Evolutionary conservation across 176 grass and related monocot species (phyloP), one percentile per base, ranked within the genome.

Genomic region (Aegilops sharonensis): DNA sequence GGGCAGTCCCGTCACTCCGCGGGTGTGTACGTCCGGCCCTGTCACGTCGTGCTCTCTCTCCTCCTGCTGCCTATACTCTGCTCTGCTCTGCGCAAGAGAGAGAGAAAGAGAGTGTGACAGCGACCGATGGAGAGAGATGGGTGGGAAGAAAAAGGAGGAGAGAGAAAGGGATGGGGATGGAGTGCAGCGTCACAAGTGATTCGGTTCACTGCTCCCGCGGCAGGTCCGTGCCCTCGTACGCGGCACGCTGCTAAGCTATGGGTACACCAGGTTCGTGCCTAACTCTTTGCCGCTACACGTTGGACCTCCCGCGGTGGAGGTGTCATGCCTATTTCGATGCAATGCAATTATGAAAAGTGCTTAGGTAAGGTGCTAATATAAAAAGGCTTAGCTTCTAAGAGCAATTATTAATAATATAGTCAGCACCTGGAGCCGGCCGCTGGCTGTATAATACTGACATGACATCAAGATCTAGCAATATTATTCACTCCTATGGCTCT

Each of bases 1-100:
- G 89, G 92, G 71, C 8, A 87, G 4, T 60, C 11, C 11, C 84
- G 92, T 79, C 89, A 85, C 87, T 94, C 8, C 11, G 4, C 2
- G 0, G 2, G 0, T 1, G 15, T 1, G 35, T 40, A 71, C 35
- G 32, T 31, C 79, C 62, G 68, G 20, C 65, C 29, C 31, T 20
- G 23, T 24, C 73, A 35, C 12, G 42, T n/a, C 40, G 69, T 72
- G 35, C 68, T 40, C 66, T 21, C 32, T n/a, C 68, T n/a, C 67
- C 67, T 36, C 62, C 24, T 64, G 61, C 70, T 75, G 78, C 48
- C 48, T 17, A n/a, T 25, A 20, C 6, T 30, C 37, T 47, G 84
- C 8, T 17, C 35, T 25, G 29, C 6, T 30, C 36, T 47, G 84
- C 8, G 6, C 2, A 2, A 11, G 78, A 25, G 35, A 7, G 64